Percentiles rank a stretch among this genome's conserved stretches.
Conservation (phyloP, 768 basidiomycete genomes). For the Leccinum rimulosum region DNA sequence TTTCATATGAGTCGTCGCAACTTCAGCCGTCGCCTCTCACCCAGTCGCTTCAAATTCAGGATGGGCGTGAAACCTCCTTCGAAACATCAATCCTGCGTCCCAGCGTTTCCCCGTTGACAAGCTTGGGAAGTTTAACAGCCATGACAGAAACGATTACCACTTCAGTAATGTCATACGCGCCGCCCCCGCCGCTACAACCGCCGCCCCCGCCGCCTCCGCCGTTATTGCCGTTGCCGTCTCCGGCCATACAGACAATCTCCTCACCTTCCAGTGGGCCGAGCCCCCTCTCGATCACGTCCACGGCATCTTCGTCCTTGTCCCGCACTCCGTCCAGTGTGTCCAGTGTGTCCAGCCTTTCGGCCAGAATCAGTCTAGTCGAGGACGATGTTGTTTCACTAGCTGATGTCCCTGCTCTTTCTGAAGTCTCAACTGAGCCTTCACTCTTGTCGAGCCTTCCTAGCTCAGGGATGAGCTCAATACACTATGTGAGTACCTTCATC, state of each 20-base stretch:
- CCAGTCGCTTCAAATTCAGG: constrained; percentile 48
- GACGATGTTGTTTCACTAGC: constrained; percentile 24
- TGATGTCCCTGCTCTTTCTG: constrained; percentile 22
- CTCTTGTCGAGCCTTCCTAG: constrained; percentile 47
- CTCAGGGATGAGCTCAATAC: constrained; percentile 19
- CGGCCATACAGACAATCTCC: constrained; percentile 17
- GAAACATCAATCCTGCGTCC: constrained; percentile 76
- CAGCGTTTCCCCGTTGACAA: constrained; percentile 40
- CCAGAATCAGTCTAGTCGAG: constrained; percentile 35
- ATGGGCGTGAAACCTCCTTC: constrained; percentile 61
- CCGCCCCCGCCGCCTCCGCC: not conserved
- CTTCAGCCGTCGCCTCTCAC: constrained; percentile 69
- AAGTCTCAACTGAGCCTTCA: constrained; percentile 56
- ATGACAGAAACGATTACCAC: constrained; percentile 34
- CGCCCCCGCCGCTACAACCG: not conserved
- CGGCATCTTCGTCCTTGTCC: constrained; percentile 29
- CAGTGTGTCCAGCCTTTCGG: constrained; percentile 43
- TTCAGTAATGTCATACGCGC: constrained; percentile 15
- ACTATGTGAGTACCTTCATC: constrained; percentile 36
- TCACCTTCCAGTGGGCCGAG: constrained; percentile 35
- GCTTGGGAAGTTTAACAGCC: constrained; percentile 33
- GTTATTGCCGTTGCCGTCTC: constrained; percentile 15
- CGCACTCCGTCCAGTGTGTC: constrained; percentile 41
- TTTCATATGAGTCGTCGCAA: constrained; percentile 77
- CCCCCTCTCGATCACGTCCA: constrained; percentile 31